A percentile compares a stretch with the other conserved stretches of the same genome.
Conservation (phyloP, 2,329 filamentous ascomycete genomes). For the Colletotrichum endophyticum region DNA sequence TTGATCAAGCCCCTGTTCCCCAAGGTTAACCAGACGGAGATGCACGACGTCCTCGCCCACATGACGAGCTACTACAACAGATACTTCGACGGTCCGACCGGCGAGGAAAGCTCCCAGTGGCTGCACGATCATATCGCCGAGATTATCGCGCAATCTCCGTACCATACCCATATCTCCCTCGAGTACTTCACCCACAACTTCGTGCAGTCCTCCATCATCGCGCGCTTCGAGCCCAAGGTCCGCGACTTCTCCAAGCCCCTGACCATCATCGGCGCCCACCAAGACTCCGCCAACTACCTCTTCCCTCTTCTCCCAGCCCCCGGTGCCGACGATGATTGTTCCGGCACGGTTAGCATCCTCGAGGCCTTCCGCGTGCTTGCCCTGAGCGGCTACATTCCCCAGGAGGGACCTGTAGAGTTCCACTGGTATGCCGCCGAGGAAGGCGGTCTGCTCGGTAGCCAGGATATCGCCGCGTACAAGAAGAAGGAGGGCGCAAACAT, state of each 20-base stretch:
- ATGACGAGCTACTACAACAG: conserved; percentile 66
- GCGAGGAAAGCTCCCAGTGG: conserved; percentile 36
- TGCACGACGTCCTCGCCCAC: conserved; percentile 67
- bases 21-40: conserved; percentile 65
- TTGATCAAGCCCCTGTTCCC: conserved; percentile 61
- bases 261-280: conserved; percentile 71
- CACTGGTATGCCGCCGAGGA: conserved; percentile 85
- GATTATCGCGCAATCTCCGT: conserved; percentile 37
- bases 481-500: conserved; percentile 65
- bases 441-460: conserved; percentile 65
- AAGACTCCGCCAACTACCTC: conserved; percentile 77
- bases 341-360: conserved; percentile 75
- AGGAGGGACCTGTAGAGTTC: conserved; percentile 65
- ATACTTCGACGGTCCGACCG: conserved; percentile 50
- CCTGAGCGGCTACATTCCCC: conserved; percentile 39
- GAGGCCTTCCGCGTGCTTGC: conserved; percentile 73
- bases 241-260: conserved; percentile 34
- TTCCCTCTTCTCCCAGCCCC: conserved; percentile 72
- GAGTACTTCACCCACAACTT: conserved; percentile 68
- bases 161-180: conserved; percentile 40
- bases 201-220: conserved; percentile 75
- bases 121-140: conserved; percentile 39
- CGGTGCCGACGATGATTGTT: conserved; percentile 76
- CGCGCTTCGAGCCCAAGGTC: conserved; percentile 58
- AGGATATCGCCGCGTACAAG: conserved; percentile 73